A percentile compares a stretch with the other conserved stretches of the same genome.
These are phyloP conservation scores for Xylaria venustula DNA, from an alignment of 495 filamentous ascomycete genomes.

Conservation along the genomic window DNA sequence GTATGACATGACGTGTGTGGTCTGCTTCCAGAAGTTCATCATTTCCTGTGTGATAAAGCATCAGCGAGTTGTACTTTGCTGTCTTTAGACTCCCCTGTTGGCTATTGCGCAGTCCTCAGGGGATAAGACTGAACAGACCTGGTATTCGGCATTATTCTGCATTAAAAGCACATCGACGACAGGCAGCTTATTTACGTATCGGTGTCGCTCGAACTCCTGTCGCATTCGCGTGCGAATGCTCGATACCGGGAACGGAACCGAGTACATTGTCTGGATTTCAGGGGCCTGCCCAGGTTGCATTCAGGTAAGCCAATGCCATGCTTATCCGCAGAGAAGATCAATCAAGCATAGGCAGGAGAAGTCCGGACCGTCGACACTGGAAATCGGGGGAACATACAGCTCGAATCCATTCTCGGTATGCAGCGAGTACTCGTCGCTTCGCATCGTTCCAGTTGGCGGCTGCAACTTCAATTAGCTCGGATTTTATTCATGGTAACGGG, in stretches of 20 bases:
- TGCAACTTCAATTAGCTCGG: constrained; percentile 34
- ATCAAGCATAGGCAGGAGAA: not conserved
- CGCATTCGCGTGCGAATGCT: constrained; percentile 88
- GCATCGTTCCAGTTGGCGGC: constrained; percentile 87
- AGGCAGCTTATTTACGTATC: constrained; percentile 84
- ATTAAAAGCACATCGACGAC: constrained; percentile 86
- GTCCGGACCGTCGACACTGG: not conserved
- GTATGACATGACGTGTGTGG: constrained; percentile 94
- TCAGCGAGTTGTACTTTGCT: not conserved
- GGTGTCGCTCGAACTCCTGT: constrained; percentile 95
- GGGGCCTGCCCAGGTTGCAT: constrained; percentile 64
- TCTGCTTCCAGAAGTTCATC: constrained; percentile 98
- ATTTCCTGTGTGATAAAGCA: constrained; percentile 66
- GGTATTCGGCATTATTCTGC: constrained; percentile 86
- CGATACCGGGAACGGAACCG: constrained; percentile 82
- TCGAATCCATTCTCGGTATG: constrained; percentile 92
- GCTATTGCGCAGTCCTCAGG: constrained; percentile 19
- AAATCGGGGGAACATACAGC: constrained; percentile 62
- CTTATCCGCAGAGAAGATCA: not conserved
- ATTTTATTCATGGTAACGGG: constrained; percentile 18
- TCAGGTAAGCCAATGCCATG: constrained; percentile 10
- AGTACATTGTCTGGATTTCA: constrained; percentile 95
- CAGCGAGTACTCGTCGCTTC: constrained; percentile 72
- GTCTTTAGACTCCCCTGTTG: constrained; percentile 11
- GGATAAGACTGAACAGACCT: constrained; percentile 49